Conservation (phyloP, 176 grass and related monocot genomes). For the Hsuehochloa calcarea region DNA sequence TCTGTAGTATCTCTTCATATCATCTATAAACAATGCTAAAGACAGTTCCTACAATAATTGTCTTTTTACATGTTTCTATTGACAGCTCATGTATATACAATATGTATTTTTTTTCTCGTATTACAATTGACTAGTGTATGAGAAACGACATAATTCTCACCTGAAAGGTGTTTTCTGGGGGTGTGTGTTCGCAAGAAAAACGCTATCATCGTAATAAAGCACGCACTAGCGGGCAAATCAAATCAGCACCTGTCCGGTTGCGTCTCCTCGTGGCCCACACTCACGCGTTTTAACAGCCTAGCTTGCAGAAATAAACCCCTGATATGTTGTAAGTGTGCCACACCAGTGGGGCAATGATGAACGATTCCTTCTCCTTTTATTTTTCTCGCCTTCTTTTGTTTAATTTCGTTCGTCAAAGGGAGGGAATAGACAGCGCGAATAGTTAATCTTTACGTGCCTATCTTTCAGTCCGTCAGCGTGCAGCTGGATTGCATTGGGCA, state of each 20-base stretch:
- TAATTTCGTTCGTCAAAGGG: conserved; percentile 18
- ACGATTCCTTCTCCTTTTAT: neutral
- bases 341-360: conserved; percentile 9
- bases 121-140: too few species aligned
- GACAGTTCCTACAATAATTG: too few species aligned
- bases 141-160: too few species aligned
- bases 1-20: too few species aligned
- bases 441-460: neutral
- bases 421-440: conserved; percentile 13
- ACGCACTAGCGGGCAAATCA: neutral
- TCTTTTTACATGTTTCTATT: too few species aligned
- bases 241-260: neutral
- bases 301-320: conserved; percentile 8
- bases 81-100: too few species aligned
- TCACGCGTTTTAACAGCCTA: conserved; percentile 77
- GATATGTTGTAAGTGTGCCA: neutral
- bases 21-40: too few species aligned
- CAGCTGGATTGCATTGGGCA: conserved; percentile 49
- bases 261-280: conserved; percentile 18
- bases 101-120: too few species aligned
- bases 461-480: conserved; percentile 36
- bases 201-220: neutral
- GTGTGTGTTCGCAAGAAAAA: neutral
- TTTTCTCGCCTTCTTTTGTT: neutral
- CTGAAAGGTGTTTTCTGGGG: neutral